Base-by-base conservation (phyloP, 108 stramenopile species). In the Fragilaria crotonensis region DNA sequence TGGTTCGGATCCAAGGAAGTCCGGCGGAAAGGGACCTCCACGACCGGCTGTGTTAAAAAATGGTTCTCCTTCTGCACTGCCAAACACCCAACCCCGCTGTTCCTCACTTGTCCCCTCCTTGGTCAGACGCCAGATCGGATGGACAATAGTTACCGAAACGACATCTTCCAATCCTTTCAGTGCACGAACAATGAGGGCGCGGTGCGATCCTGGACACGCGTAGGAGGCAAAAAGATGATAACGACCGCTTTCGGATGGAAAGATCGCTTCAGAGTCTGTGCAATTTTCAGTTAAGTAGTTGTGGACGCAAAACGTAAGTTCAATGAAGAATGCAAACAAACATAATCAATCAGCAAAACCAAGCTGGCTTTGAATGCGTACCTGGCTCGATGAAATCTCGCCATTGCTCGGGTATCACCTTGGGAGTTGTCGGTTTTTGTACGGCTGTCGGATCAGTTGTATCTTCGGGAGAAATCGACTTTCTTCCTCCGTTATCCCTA, bases 21-120 rank as follows among this genome's bases (percentile, higher is more conserved):
- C 72, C 17, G 83, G 53, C 27, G 89, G 85, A 45, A 90, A 90
- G 5, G 85, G 85, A 17, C 83, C 81, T 30, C 83, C 81, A 27
- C 78, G 27, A n/a, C 75, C 94, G 59, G 60, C 71, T n/a, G 85
- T 83, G 67, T 81, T 85, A 9, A 25, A 61, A 61, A 77, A 77
- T 36, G 71, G 76, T 53, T 72, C 63, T 28, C 76, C 85, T 51
- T 70, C 30, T 4, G 78, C 71, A 32, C 77, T 67, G 3, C 78
- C 87, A 73, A 97, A 98, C 26, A 84, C 77, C 96, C 98, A 99
- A 21, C 98, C 98, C 27, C 63, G 71, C 64, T 99, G 98, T 41
- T 66, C 58, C 62, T 97, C 94, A 28, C 56, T 61, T 2, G 79
- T 69, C 57, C 87, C 77, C 11, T 79, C 63, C 30, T 76, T 83